These are phyloP conservation scores for Porodaedalea pini DNA, from an alignment of 1,284 basidiomycete genomes.

Conservation along the genomic window DNA sequence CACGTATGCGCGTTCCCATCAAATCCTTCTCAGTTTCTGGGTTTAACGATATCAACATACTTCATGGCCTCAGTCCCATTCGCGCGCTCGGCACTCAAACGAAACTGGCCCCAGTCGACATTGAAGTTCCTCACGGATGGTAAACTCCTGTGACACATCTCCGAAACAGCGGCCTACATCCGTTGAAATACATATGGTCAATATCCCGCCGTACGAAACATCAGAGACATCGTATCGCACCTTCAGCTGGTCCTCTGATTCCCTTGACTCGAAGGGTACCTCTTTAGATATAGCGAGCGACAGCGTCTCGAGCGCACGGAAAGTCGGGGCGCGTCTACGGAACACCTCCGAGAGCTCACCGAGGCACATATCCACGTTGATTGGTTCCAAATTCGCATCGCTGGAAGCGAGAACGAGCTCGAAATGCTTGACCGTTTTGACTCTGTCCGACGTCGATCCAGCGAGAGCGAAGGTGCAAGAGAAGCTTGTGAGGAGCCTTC, in stretches of 20 bases:
- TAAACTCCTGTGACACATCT: background rate
- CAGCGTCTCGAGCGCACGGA: background rate
- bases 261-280: background rate
- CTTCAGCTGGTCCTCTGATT: background rate
- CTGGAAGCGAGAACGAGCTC: background rate
- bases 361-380: background rate
- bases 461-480: background rate
- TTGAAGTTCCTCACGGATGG: too few relatives aligned
- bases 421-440: background rate
- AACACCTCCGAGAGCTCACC: background rate
- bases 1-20: too few relatives aligned
- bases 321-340: background rate
- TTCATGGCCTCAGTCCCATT: too few relatives aligned
- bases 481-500: background rate
- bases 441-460: background rate
- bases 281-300: background rate
- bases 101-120: too few relatives aligned
- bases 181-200: background rate
- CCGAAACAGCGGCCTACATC: background rate
- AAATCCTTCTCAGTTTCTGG: background rate
- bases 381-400: background rate
- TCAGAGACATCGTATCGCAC: background rate
- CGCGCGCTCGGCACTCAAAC: too few relatives aligned
- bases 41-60: background rate
- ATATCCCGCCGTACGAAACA: too few relatives aligned